Conservation (phyloP, 768 basidiomycete species). For the Harrya chromipes region DNA sequence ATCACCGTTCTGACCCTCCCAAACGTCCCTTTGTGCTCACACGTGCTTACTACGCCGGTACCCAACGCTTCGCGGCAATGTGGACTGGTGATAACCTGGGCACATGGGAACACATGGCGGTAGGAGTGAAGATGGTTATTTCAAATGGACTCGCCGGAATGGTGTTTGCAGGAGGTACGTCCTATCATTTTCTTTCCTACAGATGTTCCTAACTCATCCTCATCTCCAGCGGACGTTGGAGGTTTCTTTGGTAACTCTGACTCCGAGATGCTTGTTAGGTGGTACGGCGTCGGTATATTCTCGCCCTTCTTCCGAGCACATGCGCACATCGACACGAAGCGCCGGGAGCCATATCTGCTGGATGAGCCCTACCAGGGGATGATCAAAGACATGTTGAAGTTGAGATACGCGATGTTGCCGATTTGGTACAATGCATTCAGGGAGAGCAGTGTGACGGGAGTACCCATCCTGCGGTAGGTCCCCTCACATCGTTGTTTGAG, state of each 20-base stretch:
- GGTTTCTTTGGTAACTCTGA: slow-evolving; percentile 98
- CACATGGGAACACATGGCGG: slow-evolving; percentile 96
- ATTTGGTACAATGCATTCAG: slow-evolving; percentile 98
- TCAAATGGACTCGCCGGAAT: slow-evolving; percentile 87
- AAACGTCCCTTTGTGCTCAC: slow-evolving; percentile 94
- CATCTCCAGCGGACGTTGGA: slow-evolving; percentile 84
- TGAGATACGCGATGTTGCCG: slow-evolving; percentile 85
- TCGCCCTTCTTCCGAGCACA: slow-evolving; percentile 98
- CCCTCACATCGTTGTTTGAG: neutral
- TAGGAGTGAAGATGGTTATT: slow-evolving; percentile 91
- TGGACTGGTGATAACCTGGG: slow-evolving; percentile 99
- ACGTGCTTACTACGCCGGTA: slow-evolving; percentile 92
- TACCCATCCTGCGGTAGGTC: slow-evolving; percentile 77
- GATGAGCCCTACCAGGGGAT: slow-evolving; percentile 88
- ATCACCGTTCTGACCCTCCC: slow-evolving; percentile 67
- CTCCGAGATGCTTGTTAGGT: slow-evolving; percentile 91
- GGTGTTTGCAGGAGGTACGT: slow-evolving; percentile 81
- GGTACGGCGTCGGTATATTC: slow-evolving; percentile 96
- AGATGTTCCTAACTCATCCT: neutral
- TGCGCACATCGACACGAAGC: slow-evolving; percentile 96
- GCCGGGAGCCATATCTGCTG: slow-evolving; percentile 91
- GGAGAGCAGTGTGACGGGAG: slow-evolving; percentile 76
- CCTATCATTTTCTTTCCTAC: neutral
- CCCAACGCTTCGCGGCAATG: slow-evolving; percentile 94
- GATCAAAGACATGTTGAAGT: slow-evolving; percentile 69